Conservation (phyloP, 1,284 basidiomycete species). For the Naganishia albida region DNA sequence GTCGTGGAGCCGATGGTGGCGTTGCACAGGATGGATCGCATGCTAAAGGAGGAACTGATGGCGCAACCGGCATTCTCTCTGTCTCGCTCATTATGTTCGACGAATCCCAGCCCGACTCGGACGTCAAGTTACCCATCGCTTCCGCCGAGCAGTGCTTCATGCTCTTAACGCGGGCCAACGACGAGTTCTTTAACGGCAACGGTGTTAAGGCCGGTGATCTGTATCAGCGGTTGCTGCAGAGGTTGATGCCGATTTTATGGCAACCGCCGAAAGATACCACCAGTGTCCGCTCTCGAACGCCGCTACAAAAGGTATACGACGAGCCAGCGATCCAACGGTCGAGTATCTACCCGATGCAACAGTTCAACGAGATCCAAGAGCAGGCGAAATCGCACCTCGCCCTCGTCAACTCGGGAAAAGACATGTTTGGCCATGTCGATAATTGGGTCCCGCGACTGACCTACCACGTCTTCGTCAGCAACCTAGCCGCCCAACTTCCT, state of each 20-base stretch:
- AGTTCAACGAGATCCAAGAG: conserved; percentile 1
- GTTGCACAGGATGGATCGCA: background rate
- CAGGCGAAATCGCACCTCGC: background rate
- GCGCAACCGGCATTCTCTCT: background rate
- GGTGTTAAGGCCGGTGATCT: background rate
- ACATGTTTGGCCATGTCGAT: conserved; percentile 10
- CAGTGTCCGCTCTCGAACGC: background rate
- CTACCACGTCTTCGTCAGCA: background rate
- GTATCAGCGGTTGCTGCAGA: background rate
- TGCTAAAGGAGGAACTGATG: background rate
- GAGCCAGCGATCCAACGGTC: background rate
- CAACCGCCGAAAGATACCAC: background rate
- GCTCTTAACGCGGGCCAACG: background rate
- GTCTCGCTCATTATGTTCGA: background rate
- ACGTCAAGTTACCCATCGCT: background rate
- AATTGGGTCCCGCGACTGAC: background rate
- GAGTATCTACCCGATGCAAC: background rate
- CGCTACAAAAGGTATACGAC: background rate
- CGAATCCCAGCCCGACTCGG: background rate
- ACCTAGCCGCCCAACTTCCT: background rate
- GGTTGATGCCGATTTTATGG: background rate
- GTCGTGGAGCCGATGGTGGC: background rate
- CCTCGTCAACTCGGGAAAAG: background rate
- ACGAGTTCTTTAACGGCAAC: background rate
- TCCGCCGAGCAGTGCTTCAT: background rate